phyloP scores from a whole-genome alignment of 1,284 basidiomycete genomes.

The Meira miltonrushii region DNA sequence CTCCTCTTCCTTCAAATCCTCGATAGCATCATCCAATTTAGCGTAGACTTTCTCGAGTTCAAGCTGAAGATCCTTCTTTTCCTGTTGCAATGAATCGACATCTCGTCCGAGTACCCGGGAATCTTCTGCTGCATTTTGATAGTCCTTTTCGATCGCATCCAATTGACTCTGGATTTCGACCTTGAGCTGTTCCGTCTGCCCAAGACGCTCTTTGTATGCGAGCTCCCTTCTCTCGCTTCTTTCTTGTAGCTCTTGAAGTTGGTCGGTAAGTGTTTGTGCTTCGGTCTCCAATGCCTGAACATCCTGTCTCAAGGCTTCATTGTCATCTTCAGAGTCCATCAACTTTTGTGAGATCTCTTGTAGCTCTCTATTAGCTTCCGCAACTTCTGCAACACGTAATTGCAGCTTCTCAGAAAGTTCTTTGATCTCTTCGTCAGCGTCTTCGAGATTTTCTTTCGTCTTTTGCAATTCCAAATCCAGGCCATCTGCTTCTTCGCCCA shows the following conservation, averaged over 20 bases:
- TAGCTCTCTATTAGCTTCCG: constrained; percentile 60
- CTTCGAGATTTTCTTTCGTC: constrained; percentile 2
- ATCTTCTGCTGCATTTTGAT: constrained; percentile 4
- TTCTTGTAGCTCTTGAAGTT: constrained; percentile 9
- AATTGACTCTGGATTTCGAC: constrained; percentile 3
- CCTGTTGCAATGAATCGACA: constrained; percentile 45
- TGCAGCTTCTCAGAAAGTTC: constrained; percentile 26
- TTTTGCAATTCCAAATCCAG: constrained; percentile 5
- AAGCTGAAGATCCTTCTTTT: constrained; percentile 49
- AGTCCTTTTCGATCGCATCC: constrained; percentile 9
- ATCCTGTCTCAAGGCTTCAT: constrained; percentile 51
- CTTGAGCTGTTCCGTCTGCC: neutral
- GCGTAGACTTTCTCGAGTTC: constrained; percentile 48
- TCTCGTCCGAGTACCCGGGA: neutral
- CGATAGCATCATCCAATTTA: constrained; percentile 50
- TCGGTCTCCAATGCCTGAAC: constrained; percentile 50
- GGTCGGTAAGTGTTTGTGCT: constrained; percentile 13
- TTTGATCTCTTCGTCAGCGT: constrained; percentile 6
- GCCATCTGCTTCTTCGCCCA: constrained; percentile 27
- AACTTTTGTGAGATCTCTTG: constrained; percentile 55
- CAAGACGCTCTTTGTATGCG: constrained; percentile 8
- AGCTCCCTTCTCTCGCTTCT: constrained; percentile 1
- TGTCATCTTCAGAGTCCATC: constrained; percentile 27
- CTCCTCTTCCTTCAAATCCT: constrained; percentile 54
- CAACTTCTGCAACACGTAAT: constrained; percentile 53